These are phyloP conservation scores for Auricularia sp. DNA, from an alignment of 768 basidiomycete genomes.

Conservation along the genomic window DNA sequence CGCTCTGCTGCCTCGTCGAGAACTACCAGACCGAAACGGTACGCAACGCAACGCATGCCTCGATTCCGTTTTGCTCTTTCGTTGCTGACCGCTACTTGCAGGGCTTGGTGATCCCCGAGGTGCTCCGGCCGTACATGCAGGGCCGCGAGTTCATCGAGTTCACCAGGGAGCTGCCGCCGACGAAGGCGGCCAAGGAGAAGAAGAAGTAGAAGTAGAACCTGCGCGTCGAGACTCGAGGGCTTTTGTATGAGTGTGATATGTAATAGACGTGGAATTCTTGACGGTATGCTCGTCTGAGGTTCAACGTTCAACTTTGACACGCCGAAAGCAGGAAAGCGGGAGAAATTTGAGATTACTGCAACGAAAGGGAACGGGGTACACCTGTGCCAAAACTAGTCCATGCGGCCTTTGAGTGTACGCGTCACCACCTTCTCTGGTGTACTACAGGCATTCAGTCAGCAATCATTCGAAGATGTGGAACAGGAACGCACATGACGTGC, in stretches of 20 bases:
- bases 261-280: too few species aligned
- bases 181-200: constrained; percentile 67
- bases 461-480: too few species aligned
- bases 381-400: constrained; percentile 50
- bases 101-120: constrained; percentile 87
- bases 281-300: too few species aligned
- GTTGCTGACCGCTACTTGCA: constrained; percentile 22
- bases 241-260: too few species aligned
- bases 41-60: constrained; percentile 15
- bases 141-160: constrained; percentile 84
- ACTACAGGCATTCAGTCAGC: constrained; percentile 14
- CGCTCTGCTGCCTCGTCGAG: constrained; percentile 95
- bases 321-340: too few species aligned
- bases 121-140: constrained; percentile 89
- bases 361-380: too few species aligned
- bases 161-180: constrained; percentile 59
- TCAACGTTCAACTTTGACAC: too few species aligned
- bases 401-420: constrained; percentile 79
- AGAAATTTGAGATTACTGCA: too few species aligned
- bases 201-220: constrained; percentile 27
- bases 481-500: constrained; percentile 74
- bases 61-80: not conserved
- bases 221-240: too few species aligned
- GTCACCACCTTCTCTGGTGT: constrained; percentile 55
- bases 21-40: constrained; percentile 96